Evolutionary conservation across 345 rosid genomes (phyloP).

Genomic region (Aurinia saxatilis): DNA sequence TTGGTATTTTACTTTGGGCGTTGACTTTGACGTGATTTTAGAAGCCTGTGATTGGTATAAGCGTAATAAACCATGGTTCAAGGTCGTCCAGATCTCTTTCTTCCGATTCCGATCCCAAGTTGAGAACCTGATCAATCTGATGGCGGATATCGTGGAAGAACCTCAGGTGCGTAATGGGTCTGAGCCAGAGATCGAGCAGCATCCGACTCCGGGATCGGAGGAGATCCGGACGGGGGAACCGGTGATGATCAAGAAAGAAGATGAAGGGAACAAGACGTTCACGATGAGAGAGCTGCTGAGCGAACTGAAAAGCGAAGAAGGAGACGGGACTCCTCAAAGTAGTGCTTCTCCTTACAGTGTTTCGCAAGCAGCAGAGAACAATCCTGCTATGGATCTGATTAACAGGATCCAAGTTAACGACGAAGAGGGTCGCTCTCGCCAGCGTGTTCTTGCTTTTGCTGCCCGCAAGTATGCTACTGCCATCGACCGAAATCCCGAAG

Average conservation of each 20-base stretch:
- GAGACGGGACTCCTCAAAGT: slow-evolving; percentile 38
- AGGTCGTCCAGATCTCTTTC: too few relatives aligned
- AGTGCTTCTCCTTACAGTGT: slow-evolving; percentile 46
- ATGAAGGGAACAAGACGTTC: slow-evolving; percentile 64
- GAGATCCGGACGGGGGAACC: slow-evolving; percentile 37
- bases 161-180: slow-evolving; percentile 41
- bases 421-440: slow-evolving; percentile 97
- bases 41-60: too few relatives aligned
- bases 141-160: slow-evolving; percentile 41
- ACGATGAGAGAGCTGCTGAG: slow-evolving; percentile 83
- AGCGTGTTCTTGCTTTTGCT: slow-evolving; percentile 90
- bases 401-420: slow-evolving; percentile 73
- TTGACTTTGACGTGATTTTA: too few relatives aligned
- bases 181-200: slow-evolving; percentile 8
- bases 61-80: too few relatives aligned
- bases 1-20: too few relatives aligned
- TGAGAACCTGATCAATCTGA: too few relatives aligned
- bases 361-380: slow-evolving; percentile 58
- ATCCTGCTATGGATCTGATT: slow-evolving; percentile 84
- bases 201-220: slow-evolving; percentile 22
- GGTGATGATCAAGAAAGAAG: slow-evolving; percentile 44
- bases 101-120: too few relatives aligned
- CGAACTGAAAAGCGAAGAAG: slow-evolving; percentile 70
- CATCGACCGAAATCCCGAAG: slow-evolving; percentile 82
- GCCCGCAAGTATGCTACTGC: slow-evolving; percentile 98